Evolutionary conservation across 73 alveolate species (phyloP).

Genomic region (Tetrahymena elliotti): DNA sequence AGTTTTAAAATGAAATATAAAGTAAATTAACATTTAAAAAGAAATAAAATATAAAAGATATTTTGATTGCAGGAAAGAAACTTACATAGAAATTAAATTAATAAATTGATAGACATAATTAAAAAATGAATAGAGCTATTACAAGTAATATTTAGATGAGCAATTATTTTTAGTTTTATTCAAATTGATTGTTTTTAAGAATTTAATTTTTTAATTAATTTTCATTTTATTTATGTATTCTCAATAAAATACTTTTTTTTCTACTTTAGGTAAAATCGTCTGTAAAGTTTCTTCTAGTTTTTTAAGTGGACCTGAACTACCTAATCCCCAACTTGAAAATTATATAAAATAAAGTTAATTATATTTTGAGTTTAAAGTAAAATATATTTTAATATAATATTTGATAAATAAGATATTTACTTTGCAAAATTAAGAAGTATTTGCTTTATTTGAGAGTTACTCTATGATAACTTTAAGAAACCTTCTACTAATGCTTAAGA

Average conservation of each 20-base stretch:
- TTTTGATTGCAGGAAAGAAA: too few relatives aligned
- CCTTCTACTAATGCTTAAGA: not conserved
- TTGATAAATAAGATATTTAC: too few relatives aligned
- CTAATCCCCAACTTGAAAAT: not conserved
- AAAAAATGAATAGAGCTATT: too few relatives aligned
- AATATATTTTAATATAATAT: too few relatives aligned
- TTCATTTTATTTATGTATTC: not conserved
- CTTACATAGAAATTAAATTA: too few relatives aligned
- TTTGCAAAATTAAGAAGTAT: not conserved
- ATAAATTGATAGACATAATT: too few relatives aligned
- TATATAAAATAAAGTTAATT: not conserved
- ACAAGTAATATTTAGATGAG: too few relatives aligned
- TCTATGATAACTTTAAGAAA: not conserved
- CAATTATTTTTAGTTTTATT: not conserved
- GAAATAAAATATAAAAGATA: too few relatives aligned
- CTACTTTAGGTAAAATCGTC: not conserved
- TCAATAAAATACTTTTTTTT: not conserved
- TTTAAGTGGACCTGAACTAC: not conserved
- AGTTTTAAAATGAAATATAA: too few relatives aligned
- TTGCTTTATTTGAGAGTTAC: not conserved
- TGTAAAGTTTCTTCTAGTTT: not conserved
- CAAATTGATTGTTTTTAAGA: too few relatives aligned
- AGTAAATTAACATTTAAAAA: too few relatives aligned
- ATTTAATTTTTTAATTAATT: too few relatives aligned
- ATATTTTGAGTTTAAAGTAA: not conserved